Conservation (phyloP, 192 early-diverging fungal genomes). For the Kickxella alabastrina region DNA sequence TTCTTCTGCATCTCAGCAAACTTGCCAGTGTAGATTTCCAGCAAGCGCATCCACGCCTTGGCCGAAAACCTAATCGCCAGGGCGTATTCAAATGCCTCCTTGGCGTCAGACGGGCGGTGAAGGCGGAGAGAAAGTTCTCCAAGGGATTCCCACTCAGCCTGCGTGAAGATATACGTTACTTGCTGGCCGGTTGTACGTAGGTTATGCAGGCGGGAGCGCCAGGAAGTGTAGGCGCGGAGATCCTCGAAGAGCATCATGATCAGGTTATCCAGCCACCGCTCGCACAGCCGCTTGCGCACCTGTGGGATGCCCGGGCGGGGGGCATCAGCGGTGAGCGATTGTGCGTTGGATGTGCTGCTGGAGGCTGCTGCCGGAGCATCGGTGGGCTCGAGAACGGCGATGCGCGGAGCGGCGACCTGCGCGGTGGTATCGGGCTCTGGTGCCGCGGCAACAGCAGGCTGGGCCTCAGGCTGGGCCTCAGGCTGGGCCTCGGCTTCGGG, state of each 20-base stretch:
- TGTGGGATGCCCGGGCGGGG: not conserved
- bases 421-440: too few species aligned
- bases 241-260: conserved; percentile 99
- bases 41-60: conserved; percentile 81
- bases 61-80: conserved; percentile 89
- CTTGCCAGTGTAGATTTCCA: conserved; percentile 62
- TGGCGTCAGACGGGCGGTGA: conserved; percentile 84
- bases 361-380: not conserved
- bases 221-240: conserved; percentile 88
- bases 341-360: not conserved
- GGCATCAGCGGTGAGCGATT: not conserved
- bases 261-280: conserved; percentile 98
- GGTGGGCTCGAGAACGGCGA: conserved; percentile 17
- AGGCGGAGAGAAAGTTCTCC: conserved; percentile 89
- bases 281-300: conserved; percentile 88
- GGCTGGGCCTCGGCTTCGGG: not conserved
- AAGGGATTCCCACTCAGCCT: conserved; percentile 97
- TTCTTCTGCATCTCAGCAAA: conserved; percentile 64
- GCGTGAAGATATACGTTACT: conserved; percentile 84
- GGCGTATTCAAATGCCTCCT: conserved; percentile 84
- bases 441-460: not conserved
- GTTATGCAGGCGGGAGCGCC: conserved; percentile 78
- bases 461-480: not conserved
- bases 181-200: conserved; percentile 53
- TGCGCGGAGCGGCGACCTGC: conserved; percentile 26